A percentile compares a stretch with the other conserved stretches of the same genome.
phyloP scores from a whole-genome alignment of 176 grass and related monocot genomes.

The Aegilops sharonensis region DNA sequence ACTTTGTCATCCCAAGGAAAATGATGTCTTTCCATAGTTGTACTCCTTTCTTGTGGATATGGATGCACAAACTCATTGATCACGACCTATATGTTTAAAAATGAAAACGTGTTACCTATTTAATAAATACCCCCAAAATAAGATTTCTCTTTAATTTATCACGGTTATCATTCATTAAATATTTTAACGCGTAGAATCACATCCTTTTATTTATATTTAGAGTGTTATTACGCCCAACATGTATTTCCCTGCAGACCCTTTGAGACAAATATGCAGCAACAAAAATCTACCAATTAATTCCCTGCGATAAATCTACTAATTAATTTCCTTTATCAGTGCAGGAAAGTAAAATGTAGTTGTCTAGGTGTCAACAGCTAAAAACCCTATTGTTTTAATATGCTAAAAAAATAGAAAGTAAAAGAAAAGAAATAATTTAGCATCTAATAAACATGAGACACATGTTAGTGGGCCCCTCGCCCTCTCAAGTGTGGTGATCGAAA shows the following conservation, averaged over 20 bases:
- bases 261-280: not conserved
- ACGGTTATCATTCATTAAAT: no score
- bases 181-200: not conserved
- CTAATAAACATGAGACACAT: not conserved
- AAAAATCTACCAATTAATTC: not conserved
- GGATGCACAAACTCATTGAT: not conserved
- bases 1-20: constrained; percentile 1
- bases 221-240: no score
- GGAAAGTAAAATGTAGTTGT: not conserved
- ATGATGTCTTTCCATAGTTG: not conserved
- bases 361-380: not conserved
- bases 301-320: not conserved
- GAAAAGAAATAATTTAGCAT: not conserved
- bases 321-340: not conserved
- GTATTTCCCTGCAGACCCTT: not conserved
- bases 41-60: not conserved
- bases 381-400: not conserved
- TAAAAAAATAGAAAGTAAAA: not conserved
- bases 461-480: not conserved
- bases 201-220: not conserved
- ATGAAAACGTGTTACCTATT: no score
- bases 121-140: not conserved
- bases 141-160: not conserved
- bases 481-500: not conserved
- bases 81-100: not conserved